Conservation (phyloP, 169 alveolate genomes). For the Babesia divergens region DNA sequence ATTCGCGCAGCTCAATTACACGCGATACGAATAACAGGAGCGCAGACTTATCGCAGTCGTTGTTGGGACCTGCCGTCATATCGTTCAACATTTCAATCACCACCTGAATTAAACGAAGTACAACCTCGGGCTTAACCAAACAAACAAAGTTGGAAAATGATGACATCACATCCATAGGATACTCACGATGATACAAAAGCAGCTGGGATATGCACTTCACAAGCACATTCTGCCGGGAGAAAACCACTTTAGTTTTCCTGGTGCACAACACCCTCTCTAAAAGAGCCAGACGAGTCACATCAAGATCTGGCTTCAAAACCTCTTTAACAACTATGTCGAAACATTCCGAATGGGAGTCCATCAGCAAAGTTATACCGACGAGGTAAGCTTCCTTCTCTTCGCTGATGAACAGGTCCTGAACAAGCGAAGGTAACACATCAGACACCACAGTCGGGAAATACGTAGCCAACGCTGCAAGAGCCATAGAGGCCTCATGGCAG, state of each 20-base stretch:
- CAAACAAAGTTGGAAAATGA: slow-evolving; percentile 8
- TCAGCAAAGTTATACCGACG: slow-evolving; percentile 11
- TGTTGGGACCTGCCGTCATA: not conserved
- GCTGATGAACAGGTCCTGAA: slow-evolving; percentile 8
- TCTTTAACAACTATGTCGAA: slow-evolving; percentile 11
- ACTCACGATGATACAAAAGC: not conserved
- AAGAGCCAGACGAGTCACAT: slow-evolving; percentile 28
- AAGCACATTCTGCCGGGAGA: slow-evolving; percentile 9
- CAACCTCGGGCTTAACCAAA: slow-evolving; percentile 9
- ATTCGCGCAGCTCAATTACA: slow-evolving; percentile 12
- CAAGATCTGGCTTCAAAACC: slow-evolving; percentile 4
- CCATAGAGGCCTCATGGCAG: slow-evolving; percentile 29
- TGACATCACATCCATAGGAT: not conserved
- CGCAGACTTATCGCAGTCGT: not conserved
- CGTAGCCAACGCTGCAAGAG: slow-evolving; percentile 14
- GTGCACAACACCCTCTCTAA: slow-evolving; percentile 25
- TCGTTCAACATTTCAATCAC: slow-evolving; percentile 27
- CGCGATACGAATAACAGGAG: not conserved
- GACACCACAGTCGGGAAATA: slow-evolving; percentile 33
- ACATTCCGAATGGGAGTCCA: slow-evolving; percentile 24
- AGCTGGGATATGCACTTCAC: not conserved
- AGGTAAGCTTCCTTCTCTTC: slow-evolving; percentile 15
- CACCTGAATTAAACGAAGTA: slow-evolving; percentile 9
- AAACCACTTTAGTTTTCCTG: slow-evolving; percentile 4
- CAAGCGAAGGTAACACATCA: slow-evolving; percentile 25